Conservation (phyloP, 1,139 yeast genomes). For the Eremothecium cymbalariae region DNA sequence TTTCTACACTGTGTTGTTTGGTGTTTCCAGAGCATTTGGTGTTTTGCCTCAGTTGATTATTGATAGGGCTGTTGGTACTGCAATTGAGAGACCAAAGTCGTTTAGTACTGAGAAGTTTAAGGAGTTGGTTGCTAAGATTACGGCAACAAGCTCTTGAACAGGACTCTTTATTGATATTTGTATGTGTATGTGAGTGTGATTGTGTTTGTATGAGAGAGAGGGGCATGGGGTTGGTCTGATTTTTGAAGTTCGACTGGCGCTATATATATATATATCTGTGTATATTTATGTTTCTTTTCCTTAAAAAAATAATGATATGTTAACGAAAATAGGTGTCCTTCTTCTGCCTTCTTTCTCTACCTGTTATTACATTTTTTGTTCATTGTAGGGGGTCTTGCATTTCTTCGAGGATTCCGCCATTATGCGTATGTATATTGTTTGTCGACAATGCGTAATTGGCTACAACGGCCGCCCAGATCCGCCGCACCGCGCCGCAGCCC, state of each 20-base stretch:
- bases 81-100: conserved; percentile 97
- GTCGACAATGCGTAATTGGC: no score
- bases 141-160: conserved; percentile 12
- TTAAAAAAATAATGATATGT: no score
- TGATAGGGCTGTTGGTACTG: conserved; percentile 91
- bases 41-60: conserved; percentile 93
- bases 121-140: conserved; percentile 34
- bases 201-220: no score
- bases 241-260: neutral
- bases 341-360: neutral
- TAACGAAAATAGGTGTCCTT: neutral
- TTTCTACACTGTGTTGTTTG: conserved; percentile 95
- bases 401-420: no score
- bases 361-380: neutral
- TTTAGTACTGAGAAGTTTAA: conserved; percentile 56
- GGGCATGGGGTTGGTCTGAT: neutral
- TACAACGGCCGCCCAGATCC: no score
- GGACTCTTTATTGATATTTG: neutral
- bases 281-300: neutral
- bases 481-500: no score
- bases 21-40: conserved; percentile 97
- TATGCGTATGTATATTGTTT: no score
- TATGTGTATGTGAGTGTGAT: conserved; percentile 2
- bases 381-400: no score
- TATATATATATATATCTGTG: neutral